Evolutionary conservation across 257 asterid species (phyloP).

Genomic region (Verbena officinalis): DNA sequence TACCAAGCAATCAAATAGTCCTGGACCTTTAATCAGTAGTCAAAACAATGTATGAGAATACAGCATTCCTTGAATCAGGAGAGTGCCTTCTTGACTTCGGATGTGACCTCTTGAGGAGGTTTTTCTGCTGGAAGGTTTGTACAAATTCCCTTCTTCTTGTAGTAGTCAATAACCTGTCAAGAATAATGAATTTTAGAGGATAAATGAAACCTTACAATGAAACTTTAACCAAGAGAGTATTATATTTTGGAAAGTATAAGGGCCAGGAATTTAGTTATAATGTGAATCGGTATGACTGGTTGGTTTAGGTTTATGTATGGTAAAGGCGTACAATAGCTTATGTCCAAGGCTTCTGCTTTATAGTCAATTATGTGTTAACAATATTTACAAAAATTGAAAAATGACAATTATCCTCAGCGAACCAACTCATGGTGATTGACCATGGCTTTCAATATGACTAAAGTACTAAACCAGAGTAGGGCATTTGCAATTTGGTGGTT

Average conservation of each 20-base stretch:
- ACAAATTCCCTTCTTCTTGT: conserved; percentile 55
- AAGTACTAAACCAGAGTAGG: too few species aligned
- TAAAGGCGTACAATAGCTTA: too few species aligned
- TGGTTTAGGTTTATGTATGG: too few species aligned
- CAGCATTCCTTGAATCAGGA: conserved; percentile 36
- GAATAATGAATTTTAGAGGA: background rate
- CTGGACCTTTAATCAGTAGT: conserved; percentile 20
- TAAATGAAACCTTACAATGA: too few species aligned
- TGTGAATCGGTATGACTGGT: background rate
- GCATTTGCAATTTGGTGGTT: background rate
- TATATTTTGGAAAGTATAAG: background rate
- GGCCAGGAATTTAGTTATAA: background rate
- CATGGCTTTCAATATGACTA: background rate
- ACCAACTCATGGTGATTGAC: background rate
- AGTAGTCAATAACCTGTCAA: conserved; percentile 67
- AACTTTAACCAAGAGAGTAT: background rate
- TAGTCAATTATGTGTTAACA: too few species aligned
- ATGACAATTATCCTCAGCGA: background rate
- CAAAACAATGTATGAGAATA: conserved; percentile 26
- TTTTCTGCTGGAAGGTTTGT: conserved; percentile 78
- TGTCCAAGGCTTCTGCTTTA: too few species aligned
- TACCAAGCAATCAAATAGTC: conserved; percentile 24
- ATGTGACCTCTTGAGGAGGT: conserved; percentile 63
- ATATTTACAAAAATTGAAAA: too few species aligned
- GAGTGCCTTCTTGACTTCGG: conserved; percentile 66